Conservation (phyloP, 805 yeast species). For the Starmerella scarabaei region DNA sequence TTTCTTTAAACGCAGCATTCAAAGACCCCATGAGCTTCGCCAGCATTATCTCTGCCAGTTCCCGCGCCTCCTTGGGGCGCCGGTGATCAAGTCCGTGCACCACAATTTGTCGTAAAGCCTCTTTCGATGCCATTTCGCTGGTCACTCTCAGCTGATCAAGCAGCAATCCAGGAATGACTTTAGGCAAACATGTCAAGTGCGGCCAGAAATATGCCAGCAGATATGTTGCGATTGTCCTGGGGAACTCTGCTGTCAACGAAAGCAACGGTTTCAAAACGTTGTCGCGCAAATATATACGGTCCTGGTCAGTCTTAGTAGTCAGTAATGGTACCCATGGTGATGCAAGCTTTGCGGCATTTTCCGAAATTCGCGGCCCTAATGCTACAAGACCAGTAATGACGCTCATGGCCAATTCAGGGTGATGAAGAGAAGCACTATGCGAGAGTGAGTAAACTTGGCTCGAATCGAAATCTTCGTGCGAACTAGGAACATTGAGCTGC, state of each 20-base stretch:
- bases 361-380: conserved; percentile 1
- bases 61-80: conserved; percentile 2
- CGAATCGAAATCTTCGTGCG: conserved; percentile 1
- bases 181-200: no score
- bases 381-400: conserved; percentile 1
- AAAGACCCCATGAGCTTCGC: conserved; percentile 1
- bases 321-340: conserved; percentile 9
- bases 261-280: conserved; percentile 4
- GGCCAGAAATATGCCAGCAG: conserved; percentile 12
- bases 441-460: conserved; percentile 5
- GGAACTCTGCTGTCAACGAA: neutral
- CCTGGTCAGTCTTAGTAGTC: neutral
- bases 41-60: conserved; percentile 7
- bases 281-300: neutral
- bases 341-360: conserved; percentile 5
- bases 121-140: neutral
- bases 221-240: neutral
- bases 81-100: neutral
- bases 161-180: conserved; percentile 1
- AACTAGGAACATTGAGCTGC: conserved; percentile 2
- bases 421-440: conserved; percentile 3
- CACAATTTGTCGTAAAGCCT: conserved; percentile 8
- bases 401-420: conserved; percentile 7
- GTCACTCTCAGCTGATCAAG: neutral
- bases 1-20: neutral